Conservation (phyloP, 1,284 basidiomycete species). For the Entoloma clypeatum region DNA sequence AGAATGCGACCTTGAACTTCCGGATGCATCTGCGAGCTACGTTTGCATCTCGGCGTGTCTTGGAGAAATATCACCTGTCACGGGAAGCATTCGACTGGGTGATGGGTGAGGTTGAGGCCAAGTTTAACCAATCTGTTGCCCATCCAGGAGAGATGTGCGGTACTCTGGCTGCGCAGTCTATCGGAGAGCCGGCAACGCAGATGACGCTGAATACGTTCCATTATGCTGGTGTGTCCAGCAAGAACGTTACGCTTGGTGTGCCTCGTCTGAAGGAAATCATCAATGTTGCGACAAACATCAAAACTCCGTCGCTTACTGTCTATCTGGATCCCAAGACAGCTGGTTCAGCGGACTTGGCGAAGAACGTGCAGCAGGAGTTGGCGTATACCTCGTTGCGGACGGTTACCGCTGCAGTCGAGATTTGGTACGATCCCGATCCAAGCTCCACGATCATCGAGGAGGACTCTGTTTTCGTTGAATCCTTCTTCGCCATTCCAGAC, state of each 20-base stretch:
- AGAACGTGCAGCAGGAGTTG: slow-evolving; percentile 89
- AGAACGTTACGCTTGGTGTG: slow-evolving; percentile 97
- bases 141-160: slow-evolving; percentile 99
- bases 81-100: slow-evolving; percentile 97
- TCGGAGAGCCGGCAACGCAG: slow-evolving; percentile 98
- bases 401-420: slow-evolving; percentile 93
- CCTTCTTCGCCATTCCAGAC: slow-evolving; percentile 99
- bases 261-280: slow-evolving; percentile 98
- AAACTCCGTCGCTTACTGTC: slow-evolving; percentile 93
- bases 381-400: slow-evolving; percentile 95
- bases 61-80: slow-evolving; percentile 86
- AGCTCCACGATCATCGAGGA: slow-evolving; percentile 94
- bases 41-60: slow-evolving; percentile 77
- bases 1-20: slow-evolving; percentile 91
- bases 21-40: slow-evolving; percentile 89
- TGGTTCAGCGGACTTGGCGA: slow-evolving; percentile 61
- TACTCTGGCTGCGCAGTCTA: slow-evolving; percentile 95
- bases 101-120: slow-evolving; percentile 91
- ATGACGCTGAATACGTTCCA: slow-evolving; percentile 99
- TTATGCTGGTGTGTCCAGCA: slow-evolving; percentile 97
- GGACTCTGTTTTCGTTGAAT: slow-evolving; percentile 94
- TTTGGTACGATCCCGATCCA: slow-evolving; percentile 97
- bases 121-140: slow-evolving; percentile 89
- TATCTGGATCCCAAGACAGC: slow-evolving; percentile 80
- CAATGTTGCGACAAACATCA: slow-evolving; percentile 98